phyloP scores from a whole-genome alignment of 768 basidiomycete genomes.

The Pholiota molesta region DNA sequence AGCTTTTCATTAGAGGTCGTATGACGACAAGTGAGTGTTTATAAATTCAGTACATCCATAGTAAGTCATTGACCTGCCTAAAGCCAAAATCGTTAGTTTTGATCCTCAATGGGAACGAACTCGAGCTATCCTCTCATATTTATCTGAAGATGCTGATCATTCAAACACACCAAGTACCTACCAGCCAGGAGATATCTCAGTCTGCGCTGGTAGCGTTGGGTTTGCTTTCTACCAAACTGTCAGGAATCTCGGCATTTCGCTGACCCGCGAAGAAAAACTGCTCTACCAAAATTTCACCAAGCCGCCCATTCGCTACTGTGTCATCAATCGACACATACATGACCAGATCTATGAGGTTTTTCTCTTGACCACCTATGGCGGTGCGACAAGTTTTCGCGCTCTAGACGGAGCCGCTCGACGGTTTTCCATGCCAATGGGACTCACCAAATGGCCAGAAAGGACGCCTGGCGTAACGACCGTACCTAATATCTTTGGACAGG shows the following conservation, averaged over 20 bases:
- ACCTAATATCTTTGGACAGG: constrained; percentile 29
- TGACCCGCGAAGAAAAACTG: not conserved
- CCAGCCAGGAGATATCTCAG: constrained; percentile 11
- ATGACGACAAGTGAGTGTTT: not conserved
- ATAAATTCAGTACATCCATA: not conserved
- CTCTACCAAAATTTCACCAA: not conserved
- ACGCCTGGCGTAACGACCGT: constrained; percentile 29
- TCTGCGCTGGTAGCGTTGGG: constrained; percentile 6
- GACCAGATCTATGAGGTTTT: constrained; percentile 36
- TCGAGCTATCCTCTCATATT: constrained; percentile 2
- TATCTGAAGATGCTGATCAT: not conserved
- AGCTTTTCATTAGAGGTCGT: not conserved
- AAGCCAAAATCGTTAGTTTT: not conserved
- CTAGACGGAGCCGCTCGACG: constrained; percentile 29
- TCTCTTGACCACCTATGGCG: constrained; percentile 37
- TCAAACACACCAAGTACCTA: not conserved
- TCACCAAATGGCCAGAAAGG: constrained; percentile 29
- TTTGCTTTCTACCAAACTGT: constrained; percentile 3
- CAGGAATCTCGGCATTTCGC: not conserved
- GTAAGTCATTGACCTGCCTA: not conserved
- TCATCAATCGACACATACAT: constrained; percentile 35
- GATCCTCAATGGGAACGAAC: constrained; percentile 5
- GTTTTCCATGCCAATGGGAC: constrained; percentile 40
- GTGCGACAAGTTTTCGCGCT: constrained; percentile 24
- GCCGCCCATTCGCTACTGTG: constrained; percentile 32